Evolutionary conservation across 805 yeast species (phyloP).

Genomic region (Pichia eremophila): DNA sequence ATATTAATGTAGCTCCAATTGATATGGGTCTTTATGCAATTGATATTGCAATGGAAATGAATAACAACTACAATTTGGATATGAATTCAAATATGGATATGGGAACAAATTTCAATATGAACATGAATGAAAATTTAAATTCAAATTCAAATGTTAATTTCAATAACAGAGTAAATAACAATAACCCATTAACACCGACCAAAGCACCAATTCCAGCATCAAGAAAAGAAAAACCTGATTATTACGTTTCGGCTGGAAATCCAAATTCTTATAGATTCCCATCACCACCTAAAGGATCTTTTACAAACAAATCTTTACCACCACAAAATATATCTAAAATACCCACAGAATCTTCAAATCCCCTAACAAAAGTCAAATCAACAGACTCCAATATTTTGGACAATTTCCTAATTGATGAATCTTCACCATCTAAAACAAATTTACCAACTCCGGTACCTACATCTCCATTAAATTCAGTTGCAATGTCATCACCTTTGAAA

Average conservation of each 20-base stretch:
- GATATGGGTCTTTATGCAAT: no score
- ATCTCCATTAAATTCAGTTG: conserved; percentile 9
- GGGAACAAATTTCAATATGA: not conserved
- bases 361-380: not conserved
- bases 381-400: not conserved
- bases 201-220: not conserved
- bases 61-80: no score
- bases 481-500: conserved; percentile 26
- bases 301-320: not conserved
- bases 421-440: conserved; percentile 3
- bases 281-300: conserved; percentile 24
- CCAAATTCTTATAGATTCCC: conserved; percentile 53
- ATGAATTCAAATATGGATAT: no score
- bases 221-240: conserved; percentile 25
- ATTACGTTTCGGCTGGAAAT: conserved; percentile 34
- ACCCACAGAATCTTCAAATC: not conserved
- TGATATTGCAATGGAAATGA: no score
- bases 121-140: not conserved
- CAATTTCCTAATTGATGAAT: not conserved
- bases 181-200: not conserved
- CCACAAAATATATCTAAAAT: not conserved
- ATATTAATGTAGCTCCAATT: not conserved
- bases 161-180: no score
- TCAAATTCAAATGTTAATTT: no score
- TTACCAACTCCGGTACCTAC: conserved; percentile 5